Percentiles rank a stretch among this genome's conserved stretches.
Evolutionary conservation across 2,329 filamentous ascomycete genomes (phyloP).

Genomic region (Fusarium protoensiforme): DNA sequence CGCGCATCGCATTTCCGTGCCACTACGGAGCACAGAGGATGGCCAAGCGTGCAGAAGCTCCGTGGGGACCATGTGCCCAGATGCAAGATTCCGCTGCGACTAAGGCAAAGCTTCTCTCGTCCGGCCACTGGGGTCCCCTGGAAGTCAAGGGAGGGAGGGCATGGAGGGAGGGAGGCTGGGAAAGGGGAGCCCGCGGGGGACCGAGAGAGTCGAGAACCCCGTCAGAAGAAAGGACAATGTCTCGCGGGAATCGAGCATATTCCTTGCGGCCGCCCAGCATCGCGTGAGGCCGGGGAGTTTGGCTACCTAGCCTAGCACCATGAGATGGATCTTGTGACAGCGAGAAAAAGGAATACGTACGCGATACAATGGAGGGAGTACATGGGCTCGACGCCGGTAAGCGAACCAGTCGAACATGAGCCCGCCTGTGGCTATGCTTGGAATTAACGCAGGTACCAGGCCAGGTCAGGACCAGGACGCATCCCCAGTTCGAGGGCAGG

Average conservation of each 20-base stretch:
- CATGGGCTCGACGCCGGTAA: background rate
- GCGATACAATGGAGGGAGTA: background rate
- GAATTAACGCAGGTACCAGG: slow-evolving; percentile 33
- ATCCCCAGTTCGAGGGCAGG: background rate
- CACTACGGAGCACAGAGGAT: slow-evolving; percentile 29
- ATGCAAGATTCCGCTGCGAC: slow-evolving; percentile 47
- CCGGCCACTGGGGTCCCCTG: slow-evolving; percentile 22
- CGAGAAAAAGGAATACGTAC: slow-evolving; percentile 5
- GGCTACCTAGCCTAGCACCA: background rate
- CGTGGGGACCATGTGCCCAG: slow-evolving; percentile 27
- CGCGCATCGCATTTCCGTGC: slow-evolving; percentile 29
- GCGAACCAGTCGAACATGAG: slow-evolving; percentile 12
- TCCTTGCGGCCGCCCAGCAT: slow-evolving; percentile 15
- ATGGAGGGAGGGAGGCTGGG: slow-evolving; percentile 16
- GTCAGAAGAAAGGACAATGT: background rate
- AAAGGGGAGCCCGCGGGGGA: background rate
- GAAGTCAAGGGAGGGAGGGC: slow-evolving; percentile 16
- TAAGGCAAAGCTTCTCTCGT: slow-evolving; percentile 32
- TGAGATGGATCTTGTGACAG: slow-evolving; percentile 5
- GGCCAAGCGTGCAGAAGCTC: slow-evolving; percentile 30
- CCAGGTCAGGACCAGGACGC: background rate
- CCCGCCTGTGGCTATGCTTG: background rate
- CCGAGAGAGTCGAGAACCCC: slow-evolving; percentile 5
- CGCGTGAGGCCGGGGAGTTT: slow-evolving; percentile 25
- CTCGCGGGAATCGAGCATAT: slow-evolving; percentile 8